These are phyloP conservation scores for Suhomyces guaymorum DNA, from an alignment of 1,139 yeast species.

Conservation along the genomic window DNA sequence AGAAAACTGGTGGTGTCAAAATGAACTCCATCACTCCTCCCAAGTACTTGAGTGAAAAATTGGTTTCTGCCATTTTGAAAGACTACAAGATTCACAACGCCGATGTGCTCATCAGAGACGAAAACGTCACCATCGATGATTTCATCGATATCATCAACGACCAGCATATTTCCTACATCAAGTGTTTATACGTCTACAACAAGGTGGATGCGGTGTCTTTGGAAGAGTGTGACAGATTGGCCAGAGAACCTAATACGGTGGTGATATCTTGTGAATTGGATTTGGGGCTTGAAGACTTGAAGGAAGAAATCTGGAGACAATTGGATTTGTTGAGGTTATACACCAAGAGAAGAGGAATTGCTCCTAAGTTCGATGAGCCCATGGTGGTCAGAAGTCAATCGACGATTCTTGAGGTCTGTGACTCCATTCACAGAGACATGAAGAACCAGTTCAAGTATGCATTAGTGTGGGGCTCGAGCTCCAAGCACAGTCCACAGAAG, in stretches of 20 bases:
- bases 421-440: constrained; percentile 89
- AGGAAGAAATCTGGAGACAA: constrained; percentile 92
- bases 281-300: constrained; percentile 81
- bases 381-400: constrained; percentile 84
- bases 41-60: constrained; percentile 75
- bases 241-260: constrained; percentile 87
- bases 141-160: constrained; percentile 91
- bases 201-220: constrained; percentile 93
- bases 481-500: constrained; percentile 95
- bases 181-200: constrained; percentile 90
- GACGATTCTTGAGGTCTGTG: constrained; percentile 84
- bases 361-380: constrained; percentile 84
- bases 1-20: constrained; percentile 90
- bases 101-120: constrained; percentile 87
- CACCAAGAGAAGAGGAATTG: constrained; percentile 79
- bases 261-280: constrained; percentile 91
- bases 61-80: constrained; percentile 71
- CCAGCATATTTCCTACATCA: constrained; percentile 81
- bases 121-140: constrained; percentile 87
- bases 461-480: constrained; percentile 93
- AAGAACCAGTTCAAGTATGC: constrained; percentile 92
- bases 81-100: constrained; percentile 93
- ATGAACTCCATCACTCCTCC: constrained; percentile 82
- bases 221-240: constrained; percentile 90
- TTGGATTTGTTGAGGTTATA: constrained; percentile 76